Evolutionary conservation across 805 yeast genomes (phyloP).

Genomic region (Candida dajiaensis): DNA sequence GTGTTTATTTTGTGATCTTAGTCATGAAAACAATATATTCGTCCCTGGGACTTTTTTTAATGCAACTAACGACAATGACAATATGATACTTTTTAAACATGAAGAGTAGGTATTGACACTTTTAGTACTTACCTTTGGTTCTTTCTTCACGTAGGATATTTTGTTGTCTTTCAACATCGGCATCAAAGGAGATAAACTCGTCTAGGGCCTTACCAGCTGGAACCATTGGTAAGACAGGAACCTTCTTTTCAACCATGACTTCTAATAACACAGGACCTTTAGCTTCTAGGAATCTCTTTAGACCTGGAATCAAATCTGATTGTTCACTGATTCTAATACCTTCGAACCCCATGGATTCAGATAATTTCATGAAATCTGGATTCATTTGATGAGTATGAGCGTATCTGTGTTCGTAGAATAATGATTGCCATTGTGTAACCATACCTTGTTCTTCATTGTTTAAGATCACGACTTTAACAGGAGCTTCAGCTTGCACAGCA

Average conservation of each 20-base stretch:
- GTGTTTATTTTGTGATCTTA: too few species aligned
- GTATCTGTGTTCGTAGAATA: conserved; percentile 94
- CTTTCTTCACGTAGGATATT: conserved; percentile 61
- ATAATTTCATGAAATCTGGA: conserved; percentile 89
- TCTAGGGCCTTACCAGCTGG: conserved; percentile 94
- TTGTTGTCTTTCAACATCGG: conserved; percentile 70
- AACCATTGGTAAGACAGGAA: conserved; percentile 97
- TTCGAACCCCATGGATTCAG: conserved; percentile 89
- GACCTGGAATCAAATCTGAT: conserved; percentile 52
- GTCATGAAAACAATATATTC: background rate
- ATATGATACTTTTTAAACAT: background rate
- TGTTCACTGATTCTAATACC: conserved; percentile 71
- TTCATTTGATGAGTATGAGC: conserved; percentile 96
- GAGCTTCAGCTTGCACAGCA: conserved; percentile 90
- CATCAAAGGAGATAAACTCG: conserved; percentile 85
- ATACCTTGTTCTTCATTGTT: conserved; percentile 99
- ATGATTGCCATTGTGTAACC: conserved; percentile 99
- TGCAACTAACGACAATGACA: background rate
- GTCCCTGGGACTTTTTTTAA: background rate
- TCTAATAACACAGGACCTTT: conserved; percentile 81
- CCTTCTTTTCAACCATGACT: conserved; percentile 81
- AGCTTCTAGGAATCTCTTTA: conserved; percentile 65
- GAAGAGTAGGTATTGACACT: too few species aligned
- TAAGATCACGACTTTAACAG: conserved; percentile 81
- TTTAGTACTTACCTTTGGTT: conserved; percentile 63